Evolutionary conservation across 164 flowering plant genomes (phyloP), one percentile per base, ranked within the genome.

Genomic region (Tinospora cordifolia): DNA sequence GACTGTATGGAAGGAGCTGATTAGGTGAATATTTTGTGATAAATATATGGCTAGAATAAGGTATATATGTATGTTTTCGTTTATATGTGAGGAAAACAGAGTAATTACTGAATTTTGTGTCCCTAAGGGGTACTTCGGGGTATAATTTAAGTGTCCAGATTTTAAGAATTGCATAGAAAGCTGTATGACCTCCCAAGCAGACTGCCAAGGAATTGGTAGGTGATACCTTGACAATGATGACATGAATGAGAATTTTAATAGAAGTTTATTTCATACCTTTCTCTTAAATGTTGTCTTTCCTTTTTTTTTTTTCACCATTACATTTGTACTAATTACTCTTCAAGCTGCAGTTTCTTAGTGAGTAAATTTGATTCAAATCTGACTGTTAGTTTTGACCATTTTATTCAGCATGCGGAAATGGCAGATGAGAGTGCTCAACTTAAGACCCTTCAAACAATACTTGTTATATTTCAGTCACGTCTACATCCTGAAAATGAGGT

Each of bases 401-500:
- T 66, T 69, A 41, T 78, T 75, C 82, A 94, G 99, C 99, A 95
- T 86, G 89, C 93, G 76, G 99, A 92, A 75, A 88, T 92, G 88
- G 77, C 85, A 26, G 97, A 95, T 81, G 99, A 92, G 75, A 85
- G 66, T 78, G 86, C 91, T 73, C 98, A 95, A 66, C 87, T 95
- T 8, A 95, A 92, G 87, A 92, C 98, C 36, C 79, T 95, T 24
- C 99, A 95, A 71, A 92, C 99, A 40, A 82, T 95, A 73, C 83
- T 92, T 21, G 88, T 91, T 54, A 87, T 95, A 82, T 88, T 90
- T 63, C 98, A 95, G 80, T 92, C 98, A 26, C 89, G 84, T 38
- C 75, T 95, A 73, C 94, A 80, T 81, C 99, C 99, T 75, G 90
- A 89, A 77, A 81, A 79, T 80, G 96, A 95, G 98, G 98, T 94